phyloP scores from a whole-genome alignment of 2,329 filamentous ascomycete species.

The Neoarthrinium moseri region DNA sequence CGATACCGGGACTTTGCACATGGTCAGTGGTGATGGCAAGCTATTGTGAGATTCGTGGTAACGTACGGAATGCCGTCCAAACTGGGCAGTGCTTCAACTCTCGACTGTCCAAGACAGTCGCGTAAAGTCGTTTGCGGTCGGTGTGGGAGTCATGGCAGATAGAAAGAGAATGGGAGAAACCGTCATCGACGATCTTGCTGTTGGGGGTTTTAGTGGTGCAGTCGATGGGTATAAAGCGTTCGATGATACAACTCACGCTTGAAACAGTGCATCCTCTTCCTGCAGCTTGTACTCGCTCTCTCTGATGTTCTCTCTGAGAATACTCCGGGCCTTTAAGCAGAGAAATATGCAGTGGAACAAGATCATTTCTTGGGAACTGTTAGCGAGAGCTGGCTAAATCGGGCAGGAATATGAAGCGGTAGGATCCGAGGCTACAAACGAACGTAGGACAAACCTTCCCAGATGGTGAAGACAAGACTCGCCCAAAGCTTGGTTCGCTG shows the following conservation, averaged over 20 bases:
- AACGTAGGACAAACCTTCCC: constrained; percentile 49
- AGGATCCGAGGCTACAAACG: neutral
- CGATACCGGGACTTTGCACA: neutral
- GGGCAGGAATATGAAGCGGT: neutral
- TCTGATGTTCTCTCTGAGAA: constrained; percentile 40
- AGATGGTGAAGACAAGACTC: constrained; percentile 54
- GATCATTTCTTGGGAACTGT: constrained; percentile 48
- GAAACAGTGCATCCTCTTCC: constrained; percentile 52
- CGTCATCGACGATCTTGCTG: constrained; percentile 57
- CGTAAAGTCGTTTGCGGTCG: constrained; percentile 52
- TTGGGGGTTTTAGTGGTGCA: neutral
- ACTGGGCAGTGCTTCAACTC: constrained; percentile 54
- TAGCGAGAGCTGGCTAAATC: constrained; percentile 12
- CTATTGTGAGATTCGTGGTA: neutral
- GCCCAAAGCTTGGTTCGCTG: constrained; percentile 51
- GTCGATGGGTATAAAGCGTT: neutral
- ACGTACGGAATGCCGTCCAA: constrained; percentile 63
- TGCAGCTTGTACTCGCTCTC: constrained; percentile 45
- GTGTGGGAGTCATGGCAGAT: constrained; percentile 52
- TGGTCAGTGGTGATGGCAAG: neutral
- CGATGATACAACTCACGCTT: constrained; percentile 46
- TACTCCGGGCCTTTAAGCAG: constrained; percentile 52
- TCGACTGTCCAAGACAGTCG: constrained; percentile 54
- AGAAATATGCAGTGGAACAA: constrained; percentile 59
- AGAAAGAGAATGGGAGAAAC: constrained; percentile 50